Conservation (phyloP, 345 rosid species). For the Clausena lansium region DNA sequence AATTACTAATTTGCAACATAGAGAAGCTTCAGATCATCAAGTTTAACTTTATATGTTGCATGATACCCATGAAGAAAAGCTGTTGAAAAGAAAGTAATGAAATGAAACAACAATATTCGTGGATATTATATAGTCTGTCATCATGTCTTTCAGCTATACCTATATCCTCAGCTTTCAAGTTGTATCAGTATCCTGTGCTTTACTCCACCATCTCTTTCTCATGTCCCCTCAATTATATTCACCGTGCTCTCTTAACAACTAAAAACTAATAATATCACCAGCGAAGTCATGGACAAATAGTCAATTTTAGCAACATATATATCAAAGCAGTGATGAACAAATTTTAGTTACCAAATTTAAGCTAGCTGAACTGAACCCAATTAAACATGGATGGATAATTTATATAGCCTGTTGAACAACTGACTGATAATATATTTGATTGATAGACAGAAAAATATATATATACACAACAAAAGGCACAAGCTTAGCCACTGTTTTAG, state of each 20-base stretch:
- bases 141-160: background rate
- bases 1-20: background rate
- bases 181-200: background rate
- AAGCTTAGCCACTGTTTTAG: background rate
- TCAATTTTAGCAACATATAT: too few relatives aligned
- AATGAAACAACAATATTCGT: background rate
- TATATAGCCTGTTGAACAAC: background rate
- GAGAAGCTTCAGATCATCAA: slow-evolving; percentile 4
- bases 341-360: background rate
- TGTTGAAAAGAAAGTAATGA: background rate
- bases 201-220: background rate
- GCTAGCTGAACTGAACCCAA: background rate
- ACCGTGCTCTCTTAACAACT: too few relatives aligned
- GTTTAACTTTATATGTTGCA: background rate
- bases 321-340: background rate
- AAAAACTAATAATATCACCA: too few relatives aligned
- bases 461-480: background rate
- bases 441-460: background rate
- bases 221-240: background rate
- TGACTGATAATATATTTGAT: background rate
- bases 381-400: background rate
- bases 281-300: too few relatives aligned
- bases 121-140: background rate
- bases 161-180: background rate
- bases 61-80: background rate